Evolutionary conservation across 208 protist species (phyloP).

Genomic region (Crithidia fasciculata): DNA sequence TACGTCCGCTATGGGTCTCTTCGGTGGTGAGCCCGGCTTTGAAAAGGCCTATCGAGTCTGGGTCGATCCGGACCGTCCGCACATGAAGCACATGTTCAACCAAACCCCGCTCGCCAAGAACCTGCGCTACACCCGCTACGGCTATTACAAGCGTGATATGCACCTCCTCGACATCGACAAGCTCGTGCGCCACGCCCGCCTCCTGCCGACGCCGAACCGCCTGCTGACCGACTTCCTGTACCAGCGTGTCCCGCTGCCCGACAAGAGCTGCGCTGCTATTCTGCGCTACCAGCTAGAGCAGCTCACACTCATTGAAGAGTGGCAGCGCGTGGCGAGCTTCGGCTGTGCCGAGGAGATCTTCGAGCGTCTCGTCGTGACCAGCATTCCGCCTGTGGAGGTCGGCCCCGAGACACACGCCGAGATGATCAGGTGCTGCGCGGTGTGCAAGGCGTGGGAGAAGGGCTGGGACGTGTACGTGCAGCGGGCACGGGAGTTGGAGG

Average conservation of each 20-base stretch:
- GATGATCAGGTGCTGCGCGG: constrained; percentile 92
- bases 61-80: constrained; percentile 90
- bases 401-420: constrained; percentile 87
- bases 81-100: constrained; percentile 92
- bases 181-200: constrained; percentile 86
- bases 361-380: constrained; percentile 89
- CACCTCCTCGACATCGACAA: constrained; percentile 92
- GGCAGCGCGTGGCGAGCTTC: constrained; percentile 57
- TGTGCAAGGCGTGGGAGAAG: constrained; percentile 78
- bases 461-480: constrained; percentile 78
- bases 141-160: constrained; percentile 93
- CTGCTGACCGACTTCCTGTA: constrained; percentile 92
- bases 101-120: constrained; percentile 85
- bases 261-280: constrained; percentile 83
- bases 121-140: constrained; percentile 90
- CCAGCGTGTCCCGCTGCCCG: constrained; percentile 84
- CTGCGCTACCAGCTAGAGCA: constrained; percentile 83
- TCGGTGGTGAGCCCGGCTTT: constrained; percentile 90
- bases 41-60: constrained; percentile 91
- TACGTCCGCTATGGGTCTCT: constrained; percentile 86
- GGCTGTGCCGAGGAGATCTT: constrained; percentile 87
- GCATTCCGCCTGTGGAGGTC: constrained; percentile 88
- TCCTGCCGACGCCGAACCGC: constrained; percentile 86
- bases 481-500: constrained; percentile 82
- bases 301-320: constrained; percentile 77